phyloP scores from a whole-genome alignment of 1,139 yeast species.

The Geotrichum reessii region DNA sequence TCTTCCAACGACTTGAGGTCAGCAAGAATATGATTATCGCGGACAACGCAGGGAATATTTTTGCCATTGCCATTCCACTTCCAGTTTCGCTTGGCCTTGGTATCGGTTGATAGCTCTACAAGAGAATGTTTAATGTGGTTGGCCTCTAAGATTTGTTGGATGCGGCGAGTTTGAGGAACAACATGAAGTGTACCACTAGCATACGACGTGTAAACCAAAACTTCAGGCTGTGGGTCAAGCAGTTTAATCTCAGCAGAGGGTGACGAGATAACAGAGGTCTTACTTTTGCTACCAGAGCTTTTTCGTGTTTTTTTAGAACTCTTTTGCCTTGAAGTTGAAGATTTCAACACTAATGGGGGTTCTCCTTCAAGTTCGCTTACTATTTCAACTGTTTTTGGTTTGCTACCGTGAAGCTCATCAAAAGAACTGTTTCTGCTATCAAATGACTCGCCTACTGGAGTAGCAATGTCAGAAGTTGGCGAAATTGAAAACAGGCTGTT shows the following conservation, averaged over 20 bases:
- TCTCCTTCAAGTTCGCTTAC: not conserved
- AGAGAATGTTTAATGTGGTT: conserved; percentile 63
- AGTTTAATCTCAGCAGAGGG: not conserved
- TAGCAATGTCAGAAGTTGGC: not conserved
- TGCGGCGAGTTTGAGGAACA: conserved; percentile 67
- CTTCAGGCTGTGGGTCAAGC: conserved; percentile 28
- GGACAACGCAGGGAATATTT: conserved; percentile 77
- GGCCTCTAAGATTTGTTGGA: conserved; percentile 69
- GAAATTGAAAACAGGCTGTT: not conserved
- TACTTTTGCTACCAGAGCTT: not conserved
- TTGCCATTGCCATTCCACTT: conserved; percentile 63
- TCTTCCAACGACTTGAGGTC: conserved; percentile 71
- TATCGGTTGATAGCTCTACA: conserved; percentile 84
- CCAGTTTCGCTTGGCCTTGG: conserved; percentile 82
- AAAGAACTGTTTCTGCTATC: not conserved
- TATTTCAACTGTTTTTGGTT: not conserved
- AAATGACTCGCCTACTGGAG: not conserved
- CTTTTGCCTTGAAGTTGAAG: not conserved
- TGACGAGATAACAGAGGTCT: not conserved
- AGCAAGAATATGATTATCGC: conserved; percentile 80
- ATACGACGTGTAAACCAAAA: conserved; percentile 75
- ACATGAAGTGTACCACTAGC: conserved; percentile 86
- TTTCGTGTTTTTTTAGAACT: not conserved
- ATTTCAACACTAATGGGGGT: not conserved
- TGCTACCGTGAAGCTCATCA: not conserved